Evolutionary conservation across 352 stramenopile species (phyloP), one percentile per base, ranked within the genome.

Genomic region (Phytophthora vignae): DNA sequence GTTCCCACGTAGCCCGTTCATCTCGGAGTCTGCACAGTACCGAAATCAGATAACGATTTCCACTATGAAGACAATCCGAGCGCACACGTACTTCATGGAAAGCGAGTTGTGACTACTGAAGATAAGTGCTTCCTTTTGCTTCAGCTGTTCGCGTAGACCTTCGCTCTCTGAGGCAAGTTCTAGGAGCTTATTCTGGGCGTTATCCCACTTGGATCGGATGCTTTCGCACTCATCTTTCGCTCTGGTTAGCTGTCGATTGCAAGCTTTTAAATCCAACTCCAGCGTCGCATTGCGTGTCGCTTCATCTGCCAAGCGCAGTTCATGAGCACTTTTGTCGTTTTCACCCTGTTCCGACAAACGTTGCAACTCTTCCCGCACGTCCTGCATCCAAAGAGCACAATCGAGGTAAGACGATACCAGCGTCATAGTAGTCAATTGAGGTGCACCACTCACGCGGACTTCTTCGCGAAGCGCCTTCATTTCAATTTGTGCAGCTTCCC

Each of bases 41-140:
- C 10, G 19, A 60, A 10, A 57, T 21, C 8, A 44, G 19, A 55
- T 17, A 67, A 52, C 60, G 0, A 1, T 42, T 36, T 56, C 12
- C 10, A n/a, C 31, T 17, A 58, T 3, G 19, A 17, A 19, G 17
- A 0, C 19, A 46, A 10, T 19, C 31, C 7, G 25, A n/a, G 1
- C 38, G 38, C 17, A 1, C 33, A 70, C 72, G 27, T 67, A 93
- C 86, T 90, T 93, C 53, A 71, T 62, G 1, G 77, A 78, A 31
- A 88, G 56, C 5, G 82, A 65, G 59, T 83, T 87, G 67, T 95
- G 88, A 48, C 76, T 92, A 55, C 66, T 85, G 29, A 88, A 67
- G 25, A 91, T 71, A n/a, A 91, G 73, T 10, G 77, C 52, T 12
- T 93, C 88, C 49, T 93, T 93, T 66, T 94, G 88, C 60, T 90